Evolutionary conservation across 768 basidiomycete genomes (phyloP).

Genomic region (Lentinus brumalis): DNA sequence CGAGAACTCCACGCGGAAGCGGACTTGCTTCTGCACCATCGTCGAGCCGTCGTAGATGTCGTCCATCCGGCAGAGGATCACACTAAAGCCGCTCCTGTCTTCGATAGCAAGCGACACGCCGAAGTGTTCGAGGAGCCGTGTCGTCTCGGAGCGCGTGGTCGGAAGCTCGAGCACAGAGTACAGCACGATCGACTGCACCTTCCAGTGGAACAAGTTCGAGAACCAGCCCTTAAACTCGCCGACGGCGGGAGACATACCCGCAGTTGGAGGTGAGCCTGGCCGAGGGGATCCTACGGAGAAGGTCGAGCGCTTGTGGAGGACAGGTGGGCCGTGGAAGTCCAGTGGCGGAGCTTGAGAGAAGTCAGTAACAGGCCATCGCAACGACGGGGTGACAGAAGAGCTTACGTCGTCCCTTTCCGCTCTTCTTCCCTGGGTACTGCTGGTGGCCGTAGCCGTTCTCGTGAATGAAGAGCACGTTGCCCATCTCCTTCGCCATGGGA

Average conservation of each 20-base stretch:
- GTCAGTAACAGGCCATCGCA: background rate
- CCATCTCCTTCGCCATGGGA: conserved; percentile 50
- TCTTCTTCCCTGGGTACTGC: conserved; percentile 49
- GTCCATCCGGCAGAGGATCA: conserved; percentile 55
- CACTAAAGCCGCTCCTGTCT: conserved; percentile 38
- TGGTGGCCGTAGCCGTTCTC: conserved; percentile 35
- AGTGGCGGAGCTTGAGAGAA: conserved; percentile 51
- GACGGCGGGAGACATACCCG: conserved; percentile 62
- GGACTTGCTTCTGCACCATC: conserved; percentile 67
- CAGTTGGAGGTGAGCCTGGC: conserved; percentile 40
- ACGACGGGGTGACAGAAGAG: conserved; percentile 7
- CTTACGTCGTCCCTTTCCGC: conserved; percentile 60
- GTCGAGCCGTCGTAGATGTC: conserved; percentile 46
- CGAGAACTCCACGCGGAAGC: conserved; percentile 83
- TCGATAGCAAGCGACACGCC: conserved; percentile 68
- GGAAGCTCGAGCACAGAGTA: conserved; percentile 59
- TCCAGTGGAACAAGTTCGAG: conserved; percentile 94
- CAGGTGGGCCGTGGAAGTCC: conserved; percentile 49
- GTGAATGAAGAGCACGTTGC: conserved; percentile 45
- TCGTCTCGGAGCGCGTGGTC: conserved; percentile 65
- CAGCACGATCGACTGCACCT: conserved; percentile 54
- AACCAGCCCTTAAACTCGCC: conserved; percentile 93
- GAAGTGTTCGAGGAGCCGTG: conserved; percentile 62
- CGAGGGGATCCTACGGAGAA: conserved; percentile 51
- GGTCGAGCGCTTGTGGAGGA: conserved; percentile 44